Evolutionary conservation across 1,284 basidiomycete genomes (phyloP).

Genomic region (Ganoderma resinaceum): DNA sequence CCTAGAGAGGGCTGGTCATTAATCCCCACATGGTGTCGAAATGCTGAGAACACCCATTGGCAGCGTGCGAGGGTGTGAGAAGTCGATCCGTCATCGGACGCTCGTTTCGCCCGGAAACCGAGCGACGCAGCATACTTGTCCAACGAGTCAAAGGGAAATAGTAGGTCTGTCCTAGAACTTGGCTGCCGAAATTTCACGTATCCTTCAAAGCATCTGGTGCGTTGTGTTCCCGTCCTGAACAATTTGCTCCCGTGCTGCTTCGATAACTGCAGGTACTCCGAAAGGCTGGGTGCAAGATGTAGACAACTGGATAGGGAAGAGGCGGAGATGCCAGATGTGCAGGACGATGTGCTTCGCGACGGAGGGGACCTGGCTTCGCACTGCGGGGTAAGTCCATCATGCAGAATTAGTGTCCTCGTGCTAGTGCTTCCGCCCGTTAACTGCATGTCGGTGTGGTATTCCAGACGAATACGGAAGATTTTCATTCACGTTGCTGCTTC

Average conservation of each 20-base stretch:
- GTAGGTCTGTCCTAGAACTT: background rate
- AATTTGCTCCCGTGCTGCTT: slow-evolving; percentile 4
- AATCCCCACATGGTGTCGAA: slow-evolving; percentile 3
- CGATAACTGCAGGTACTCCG: background rate
- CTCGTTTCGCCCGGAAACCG: background rate
- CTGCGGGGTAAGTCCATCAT: slow-evolving; percentile 19
- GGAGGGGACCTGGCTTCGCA: background rate
- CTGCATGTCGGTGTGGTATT: background rate
- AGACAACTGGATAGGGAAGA: background rate
- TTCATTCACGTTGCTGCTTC: background rate
- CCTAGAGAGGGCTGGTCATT: background rate
- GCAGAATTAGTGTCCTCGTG: slow-evolving; percentile 11
- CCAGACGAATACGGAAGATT: background rate
- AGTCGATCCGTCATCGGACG: slow-evolving; percentile 6
- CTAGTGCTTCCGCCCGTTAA: slow-evolving; percentile 10
- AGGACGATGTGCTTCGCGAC: background rate
- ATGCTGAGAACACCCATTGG: background rate
- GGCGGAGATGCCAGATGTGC: background rate
- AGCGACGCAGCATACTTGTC: background rate
- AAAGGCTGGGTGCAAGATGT: background rate
- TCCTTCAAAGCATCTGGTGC: background rate
- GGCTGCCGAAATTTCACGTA: background rate
- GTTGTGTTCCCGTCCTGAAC: background rate
- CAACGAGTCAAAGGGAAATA: background rate
- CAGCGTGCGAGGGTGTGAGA: slow-evolving; percentile 5